Base-by-base conservation (phyloP, 371 early-diverging fungal genomes). In the Dinochytrium kinnereticum region DNA sequence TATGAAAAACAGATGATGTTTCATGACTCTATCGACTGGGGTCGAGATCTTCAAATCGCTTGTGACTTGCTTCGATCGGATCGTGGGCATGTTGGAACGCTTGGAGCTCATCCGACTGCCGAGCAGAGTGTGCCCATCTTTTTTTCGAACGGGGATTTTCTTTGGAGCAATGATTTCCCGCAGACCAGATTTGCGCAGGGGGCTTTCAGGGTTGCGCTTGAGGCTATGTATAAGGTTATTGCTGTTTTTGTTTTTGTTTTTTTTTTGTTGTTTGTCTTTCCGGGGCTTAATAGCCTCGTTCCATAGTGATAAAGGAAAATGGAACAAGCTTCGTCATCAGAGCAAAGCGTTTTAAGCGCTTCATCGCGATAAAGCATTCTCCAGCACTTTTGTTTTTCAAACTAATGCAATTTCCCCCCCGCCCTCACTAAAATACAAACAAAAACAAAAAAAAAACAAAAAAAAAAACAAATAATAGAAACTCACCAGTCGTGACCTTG, bases 21-120 rank as follows among this genome's bases (percentile, higher is more conserved):
- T 81, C 91, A 96, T 75, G 96, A 96, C 78, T 90, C 93, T 21
- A 85, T 87, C 38, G 93, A 96, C 73, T 95, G 92, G 83, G 95
- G 94, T 39, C 87, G 93, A 59, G 96, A 95, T 74, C 75, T 94
- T 57, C 96, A 96, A 78, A 86, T 95, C 26, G 87, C 88, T 68
- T 79, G 90, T 59, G 95, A 96, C 70, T 85, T 92, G 0, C 78
- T 96, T 64, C 85, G 89, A 26, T 86, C 93, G 1, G 77, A 85
- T 65, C 80, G 85, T 51, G 95, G 93, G 2, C 75, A 83, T 15
- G 51, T 92, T 21, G 93, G 89, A 24, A 88, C 89, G 0, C 77
- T 79, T 69, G 85, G 84, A 67, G 71, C 66, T 17, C 19, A 34
- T 24, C 61, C 36, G 30, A 5, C 34, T 33, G 17, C 10, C 61